Evolutionary conservation across 1,284 basidiomycete genomes (phyloP).

Genomic region (Tausonia pullulans): DNA sequence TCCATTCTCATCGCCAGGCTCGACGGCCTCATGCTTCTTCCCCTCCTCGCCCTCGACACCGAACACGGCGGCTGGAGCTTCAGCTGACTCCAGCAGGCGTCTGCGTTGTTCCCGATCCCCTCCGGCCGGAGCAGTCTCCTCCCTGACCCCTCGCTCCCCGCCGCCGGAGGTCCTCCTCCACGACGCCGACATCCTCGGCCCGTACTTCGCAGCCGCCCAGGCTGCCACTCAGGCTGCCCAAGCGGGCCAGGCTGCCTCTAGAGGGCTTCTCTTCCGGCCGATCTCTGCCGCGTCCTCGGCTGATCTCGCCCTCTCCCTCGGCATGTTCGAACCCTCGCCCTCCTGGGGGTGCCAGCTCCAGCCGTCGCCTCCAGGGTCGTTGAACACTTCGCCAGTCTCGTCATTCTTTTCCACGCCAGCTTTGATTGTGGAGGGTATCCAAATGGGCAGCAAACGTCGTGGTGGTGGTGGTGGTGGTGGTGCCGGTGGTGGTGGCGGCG

Average conservation of each 20-base stretch:
- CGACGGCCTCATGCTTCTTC: constrained; percentile 19
- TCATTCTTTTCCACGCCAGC: too few species aligned
- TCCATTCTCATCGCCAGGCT: constrained; percentile 5
- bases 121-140: background rate
- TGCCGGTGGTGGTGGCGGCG: too few species aligned
- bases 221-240: background rate
- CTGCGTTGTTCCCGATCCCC: too few species aligned
- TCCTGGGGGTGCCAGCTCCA: constrained; percentile 19
- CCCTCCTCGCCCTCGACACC: constrained; percentile 11
- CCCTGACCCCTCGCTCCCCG: constrained; percentile 1
- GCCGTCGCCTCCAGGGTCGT: constrained; percentile 17
- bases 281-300: constrained; percentile 3
- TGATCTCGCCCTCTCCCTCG: constrained; percentile 24
- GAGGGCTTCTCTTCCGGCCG: background rate
- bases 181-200: background rate
- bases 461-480: too few species aligned
- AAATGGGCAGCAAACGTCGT: too few species aligned
- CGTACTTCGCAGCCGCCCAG: constrained; percentile 14
- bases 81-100: too few species aligned
- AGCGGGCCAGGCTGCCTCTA: background rate
- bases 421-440: too few species aligned
- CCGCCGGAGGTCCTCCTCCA: background rate
- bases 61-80: too few species aligned
- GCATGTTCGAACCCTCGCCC: constrained; percentile 20
- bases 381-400: constrained; percentile 1